A percentile compares a stretch with the other conserved stretches of the same genome.
Evolutionary conservation across 208 protist species (phyloP).

Genomic region (Angomonas ambiguus): DNA sequence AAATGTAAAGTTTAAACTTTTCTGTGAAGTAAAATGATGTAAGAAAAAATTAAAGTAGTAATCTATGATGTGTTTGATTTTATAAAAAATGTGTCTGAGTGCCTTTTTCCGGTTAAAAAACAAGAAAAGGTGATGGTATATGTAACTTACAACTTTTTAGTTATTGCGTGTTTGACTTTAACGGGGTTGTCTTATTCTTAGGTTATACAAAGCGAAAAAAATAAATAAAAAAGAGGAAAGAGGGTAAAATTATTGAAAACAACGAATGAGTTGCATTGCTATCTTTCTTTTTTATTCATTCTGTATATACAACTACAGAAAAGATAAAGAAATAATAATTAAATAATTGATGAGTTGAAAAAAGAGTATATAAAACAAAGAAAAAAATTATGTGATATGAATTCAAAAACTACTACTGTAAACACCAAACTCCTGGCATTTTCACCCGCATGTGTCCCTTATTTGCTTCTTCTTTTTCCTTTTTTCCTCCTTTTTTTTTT

Average conservation of each 20-base stretch:
- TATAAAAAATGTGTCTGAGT: no score
- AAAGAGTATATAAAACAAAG: background rate
- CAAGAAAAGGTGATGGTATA: background rate
- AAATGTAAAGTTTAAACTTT: no score
- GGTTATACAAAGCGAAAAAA: constrained; percentile 2
- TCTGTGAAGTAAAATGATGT: background rate
- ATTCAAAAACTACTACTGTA: background rate
- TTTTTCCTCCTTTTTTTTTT: constrained; percentile 1
- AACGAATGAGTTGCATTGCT: no score
- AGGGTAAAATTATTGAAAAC: background rate
- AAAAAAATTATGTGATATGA: background rate
- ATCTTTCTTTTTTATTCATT: no score
- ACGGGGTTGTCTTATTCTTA: no score
- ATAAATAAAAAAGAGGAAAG: constrained; percentile 1
- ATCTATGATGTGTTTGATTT: background rate
- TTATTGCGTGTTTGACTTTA: no score
- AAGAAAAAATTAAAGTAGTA: background rate
- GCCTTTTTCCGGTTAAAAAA: background rate
- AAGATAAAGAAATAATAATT: background rate
- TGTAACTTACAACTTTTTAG: no score
- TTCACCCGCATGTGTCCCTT: background rate
- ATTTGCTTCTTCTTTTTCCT: background rate
- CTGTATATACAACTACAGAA: background rate
- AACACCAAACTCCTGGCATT: background rate
- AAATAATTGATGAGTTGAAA: background rate